Base-by-base conservation (phyloP, 768 basidiomycete species). In the Lanmaoa rubissima region DNA sequence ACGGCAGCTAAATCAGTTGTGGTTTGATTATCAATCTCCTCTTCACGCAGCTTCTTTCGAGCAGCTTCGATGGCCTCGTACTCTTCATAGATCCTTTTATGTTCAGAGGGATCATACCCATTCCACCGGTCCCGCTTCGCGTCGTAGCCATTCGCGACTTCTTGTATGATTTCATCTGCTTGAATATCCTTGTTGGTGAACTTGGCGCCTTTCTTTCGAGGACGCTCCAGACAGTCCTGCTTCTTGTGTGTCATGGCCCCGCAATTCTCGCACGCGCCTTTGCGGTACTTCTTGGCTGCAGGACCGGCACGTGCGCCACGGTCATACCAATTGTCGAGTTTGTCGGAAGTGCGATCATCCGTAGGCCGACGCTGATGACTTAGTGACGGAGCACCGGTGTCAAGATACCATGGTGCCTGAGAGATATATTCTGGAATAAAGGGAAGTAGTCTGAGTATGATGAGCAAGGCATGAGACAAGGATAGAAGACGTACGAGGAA, bases 41-140 rank as follows among this genome's bases (percentile, higher is more conserved):
- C 96, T 74, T 99, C 97, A 55, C 95, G 78, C 62, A 92, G 67
- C 74, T 90, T 93, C 77, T 94, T 87, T 64, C 96, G 78, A 21
- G 92, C 94, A 49, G 86, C 85, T 70, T 99, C 97, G 50, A 96
- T 74, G 12, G 94, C 96, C 38, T 87, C 88, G 70, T 98, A 96
- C 74, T 98, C 96, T 5, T 96, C 92, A 64, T 97, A 92, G 28
- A 98, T 85, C 62, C 74, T 79, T 69, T 86, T 86, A 74, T 98
- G 92, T 63, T 90, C 88, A 6, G 88, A 76, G 9, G 94, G 81
- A 68, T 99, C 94, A 71, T 98, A 99, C 5, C 97, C 97, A 70
- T 98, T 98, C 94, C 97, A 99, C 52, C 97, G 78, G 71, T 99
- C 97, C 36, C 97, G 84, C 75, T 99, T 99, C 28, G 92, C 92